Percentiles rank a stretch among this genome's conserved stretches.
Conservation (phyloP, 352 stramenopile species). For the Pythium scleroteichum region DNA sequence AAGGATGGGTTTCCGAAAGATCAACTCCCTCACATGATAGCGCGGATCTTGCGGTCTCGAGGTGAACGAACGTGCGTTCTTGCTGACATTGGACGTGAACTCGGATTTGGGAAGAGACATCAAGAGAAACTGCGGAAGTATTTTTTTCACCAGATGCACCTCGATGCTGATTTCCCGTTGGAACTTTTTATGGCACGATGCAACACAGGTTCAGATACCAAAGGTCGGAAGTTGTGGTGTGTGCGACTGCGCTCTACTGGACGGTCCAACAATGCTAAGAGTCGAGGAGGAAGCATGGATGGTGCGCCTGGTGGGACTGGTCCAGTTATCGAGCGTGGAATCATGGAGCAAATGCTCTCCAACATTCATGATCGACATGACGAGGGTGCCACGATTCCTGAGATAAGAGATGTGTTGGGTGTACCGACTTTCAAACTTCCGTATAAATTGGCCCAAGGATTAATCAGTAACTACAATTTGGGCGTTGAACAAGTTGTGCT, state of each 20-base stretch:
- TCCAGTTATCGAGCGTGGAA: conserved; percentile 65
- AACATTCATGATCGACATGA: conserved; percentile 53
- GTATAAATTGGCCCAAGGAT: conserved; percentile 75
- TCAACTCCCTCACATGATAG: conserved; percentile 56
- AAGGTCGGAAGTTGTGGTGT: conserved; percentile 80
- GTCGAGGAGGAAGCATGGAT: conserved; percentile 1
- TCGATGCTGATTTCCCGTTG: conserved; percentile 56
- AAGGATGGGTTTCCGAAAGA: conserved; percentile 65
- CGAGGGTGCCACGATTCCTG: conserved; percentile 69
- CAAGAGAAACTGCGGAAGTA: conserved; percentile 84
- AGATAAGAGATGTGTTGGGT: conserved; percentile 74
- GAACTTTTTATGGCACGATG: conserved; percentile 83
- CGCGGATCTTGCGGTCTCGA: conserved; percentile 59
- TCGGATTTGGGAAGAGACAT: conserved; percentile 73
- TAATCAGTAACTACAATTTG: conserved; percentile 83
- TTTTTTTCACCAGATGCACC: conserved; percentile 75
- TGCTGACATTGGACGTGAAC: conserved; percentile 81
- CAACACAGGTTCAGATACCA: conserved; percentile 57
- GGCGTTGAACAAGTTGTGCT: conserved; percentile 75
- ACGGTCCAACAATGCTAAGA: not conserved
- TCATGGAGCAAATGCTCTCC: conserved; percentile 80
- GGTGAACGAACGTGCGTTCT: conserved; percentile 77
- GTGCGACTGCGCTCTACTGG: conserved; percentile 45
- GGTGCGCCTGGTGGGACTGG: conserved; percentile 12
- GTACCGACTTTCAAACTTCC: conserved; percentile 85